Percentiles rank a stretch among this genome's conserved stretches.
Conservation (phyloP, 2,329 filamentous ascomycete genomes). For the Stagonosporopsis rhizophila region DNA sequence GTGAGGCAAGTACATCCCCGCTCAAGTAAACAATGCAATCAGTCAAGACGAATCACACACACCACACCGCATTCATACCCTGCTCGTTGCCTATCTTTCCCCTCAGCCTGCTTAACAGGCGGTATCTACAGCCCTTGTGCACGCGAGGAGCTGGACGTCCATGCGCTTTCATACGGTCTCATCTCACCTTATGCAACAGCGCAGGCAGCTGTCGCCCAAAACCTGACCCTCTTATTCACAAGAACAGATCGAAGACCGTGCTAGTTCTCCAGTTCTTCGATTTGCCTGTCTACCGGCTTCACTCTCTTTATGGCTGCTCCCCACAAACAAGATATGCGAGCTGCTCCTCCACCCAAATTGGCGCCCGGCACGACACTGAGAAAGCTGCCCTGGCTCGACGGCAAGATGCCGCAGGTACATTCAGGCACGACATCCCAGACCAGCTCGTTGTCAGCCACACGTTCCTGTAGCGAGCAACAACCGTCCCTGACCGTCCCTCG, state of each 20-base stretch:
- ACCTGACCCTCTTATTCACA: background rate
- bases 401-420: conserved; percentile 21
- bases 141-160: conserved; percentile 23
- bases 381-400: conserved; percentile 44
- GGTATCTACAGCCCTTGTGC: conserved; percentile 20
- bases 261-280: too few species aligned
- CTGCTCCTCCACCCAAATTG: conserved; percentile 13
- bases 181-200: background rate
- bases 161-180: conserved; percentile 2
- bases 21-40: conserved; percentile 2
- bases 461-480: conserved; percentile 10
- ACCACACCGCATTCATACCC: conserved; percentile 17
- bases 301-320: background rate
- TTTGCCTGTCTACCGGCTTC: background rate
- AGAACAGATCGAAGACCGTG: background rate
- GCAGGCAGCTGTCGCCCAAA: background rate
- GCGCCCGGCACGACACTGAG: conserved; percentile 22
- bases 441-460: conserved; percentile 2
- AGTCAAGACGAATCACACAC: background rate
- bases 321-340: background rate
- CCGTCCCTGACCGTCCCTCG: background rate
- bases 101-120: conserved; percentile 13
- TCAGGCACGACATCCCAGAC: background rate
- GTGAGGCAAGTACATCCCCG: background rate
- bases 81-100: conserved; percentile 17